Conservation (phyloP, 306 rosid genomes). For the Neltuma alba region DNA sequence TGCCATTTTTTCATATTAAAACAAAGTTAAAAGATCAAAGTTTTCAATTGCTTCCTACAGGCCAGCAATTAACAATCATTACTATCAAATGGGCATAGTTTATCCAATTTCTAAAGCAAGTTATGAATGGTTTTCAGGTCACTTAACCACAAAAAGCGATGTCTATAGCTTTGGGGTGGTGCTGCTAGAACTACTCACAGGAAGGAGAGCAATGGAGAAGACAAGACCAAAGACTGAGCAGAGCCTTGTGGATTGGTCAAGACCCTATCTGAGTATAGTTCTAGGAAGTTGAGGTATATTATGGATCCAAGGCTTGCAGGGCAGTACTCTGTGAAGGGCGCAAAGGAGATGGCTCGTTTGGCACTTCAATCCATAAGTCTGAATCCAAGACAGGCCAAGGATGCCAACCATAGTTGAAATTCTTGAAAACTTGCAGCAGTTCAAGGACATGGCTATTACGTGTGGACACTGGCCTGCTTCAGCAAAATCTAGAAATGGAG, state of each 20-base stretch:
- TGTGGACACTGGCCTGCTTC: slow-evolving; percentile 84
- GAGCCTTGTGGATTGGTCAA: slow-evolving; percentile 90
- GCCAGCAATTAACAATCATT: neutral
- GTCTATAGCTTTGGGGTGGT: slow-evolving; percentile 91
- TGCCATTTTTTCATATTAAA: neutral
- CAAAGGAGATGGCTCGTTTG: slow-evolving; percentile 74
- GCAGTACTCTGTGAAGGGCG: slow-evolving; percentile 88
- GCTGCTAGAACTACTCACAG: slow-evolving; percentile 79
- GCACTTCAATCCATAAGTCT: slow-evolving; percentile 71
- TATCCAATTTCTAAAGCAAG: neutral
- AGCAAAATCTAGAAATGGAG: slow-evolving; percentile 60
- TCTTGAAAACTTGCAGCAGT: slow-evolving; percentile 69
- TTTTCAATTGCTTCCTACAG: neutral
- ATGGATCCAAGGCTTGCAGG: slow-evolving; percentile 87
- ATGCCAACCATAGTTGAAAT: slow-evolving; percentile 76
- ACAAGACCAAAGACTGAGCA: slow-evolving; percentile 77
- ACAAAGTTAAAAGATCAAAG: neutral
- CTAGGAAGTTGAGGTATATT: slow-evolving; percentile 62
- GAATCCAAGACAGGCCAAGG: slow-evolving; percentile 90
- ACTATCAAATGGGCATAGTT: neutral
- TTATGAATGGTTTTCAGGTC: slow-evolving; percentile 56
- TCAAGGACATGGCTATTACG: slow-evolving; percentile 90
- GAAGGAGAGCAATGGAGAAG: slow-evolving; percentile 85
- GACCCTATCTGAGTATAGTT: slow-evolving; percentile 69
- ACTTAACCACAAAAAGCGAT: slow-evolving; percentile 86